Conservation (phyloP, 192 early-diverging fungal genomes). For the Piromyces finnis region DNA sequence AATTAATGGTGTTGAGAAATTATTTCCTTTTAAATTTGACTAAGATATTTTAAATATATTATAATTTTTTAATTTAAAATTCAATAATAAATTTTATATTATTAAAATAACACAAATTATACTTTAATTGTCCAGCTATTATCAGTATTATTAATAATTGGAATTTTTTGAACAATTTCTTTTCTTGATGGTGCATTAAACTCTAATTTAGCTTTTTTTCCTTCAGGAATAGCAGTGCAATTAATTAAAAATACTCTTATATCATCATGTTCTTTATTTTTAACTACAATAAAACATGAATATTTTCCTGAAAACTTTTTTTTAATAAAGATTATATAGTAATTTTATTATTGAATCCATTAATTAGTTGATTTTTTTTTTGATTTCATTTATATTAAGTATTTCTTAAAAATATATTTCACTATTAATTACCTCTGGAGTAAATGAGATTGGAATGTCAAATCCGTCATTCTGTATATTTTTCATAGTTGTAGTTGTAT, state of each 20-base stretch:
- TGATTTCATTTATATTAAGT: too few species aligned
- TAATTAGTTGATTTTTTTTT: too few species aligned
- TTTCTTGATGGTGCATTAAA: background rate
- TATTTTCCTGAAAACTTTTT: background rate
- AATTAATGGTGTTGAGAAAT: background rate
- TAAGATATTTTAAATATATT: too few species aligned
- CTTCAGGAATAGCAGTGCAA: background rate
- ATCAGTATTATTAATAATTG: background rate
- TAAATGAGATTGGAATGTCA: background rate
- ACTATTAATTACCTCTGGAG: background rate
- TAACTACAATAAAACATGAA: background rate
- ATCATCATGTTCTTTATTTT: background rate
- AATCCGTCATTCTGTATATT: background rate
- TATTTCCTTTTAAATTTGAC: background rate
- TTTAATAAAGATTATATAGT: too few species aligned
- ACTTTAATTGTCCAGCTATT: background rate
- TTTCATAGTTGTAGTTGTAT: background rate
- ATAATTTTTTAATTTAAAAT: too few species aligned
- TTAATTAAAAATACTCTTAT: background rate
- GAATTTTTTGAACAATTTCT: background rate
- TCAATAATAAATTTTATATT: too few species aligned
- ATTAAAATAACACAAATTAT: background rate
- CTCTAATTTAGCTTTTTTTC: background rate
- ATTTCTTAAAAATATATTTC: too few species aligned
- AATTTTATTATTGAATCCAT: too few species aligned